These are phyloP conservation scores for Mitragyna speciosa DNA, from an alignment of 257 asterid species.

Conservation along the genomic window DNA sequence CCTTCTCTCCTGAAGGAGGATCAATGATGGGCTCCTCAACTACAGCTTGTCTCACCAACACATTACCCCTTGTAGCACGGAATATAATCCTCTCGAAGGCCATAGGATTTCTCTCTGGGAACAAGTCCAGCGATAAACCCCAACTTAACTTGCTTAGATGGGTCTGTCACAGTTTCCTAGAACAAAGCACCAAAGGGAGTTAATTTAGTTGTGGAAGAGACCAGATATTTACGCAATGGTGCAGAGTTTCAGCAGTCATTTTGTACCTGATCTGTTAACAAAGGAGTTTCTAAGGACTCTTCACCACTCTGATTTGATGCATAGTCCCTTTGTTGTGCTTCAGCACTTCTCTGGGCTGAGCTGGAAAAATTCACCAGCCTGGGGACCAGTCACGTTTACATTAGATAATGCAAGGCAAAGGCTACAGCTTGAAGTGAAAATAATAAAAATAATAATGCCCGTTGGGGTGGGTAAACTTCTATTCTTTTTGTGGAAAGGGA, in stretches of 20 bases:
- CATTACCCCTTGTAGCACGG: slow-evolving; percentile 99
- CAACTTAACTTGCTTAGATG: slow-evolving; percentile 93
- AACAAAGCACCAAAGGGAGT: slow-evolving; percentile 17
- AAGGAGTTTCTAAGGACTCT: slow-evolving; percentile 88
- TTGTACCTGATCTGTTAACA: slow-evolving; percentile 68
- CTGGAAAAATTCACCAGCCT: slow-evolving; percentile 93
- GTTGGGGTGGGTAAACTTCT: not conserved
- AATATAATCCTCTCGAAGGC: slow-evolving; percentile 96
- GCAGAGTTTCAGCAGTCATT: not conserved
- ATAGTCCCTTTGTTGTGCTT: slow-evolving; percentile 68
- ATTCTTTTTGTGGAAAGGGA: not conserved
- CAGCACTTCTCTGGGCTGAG: slow-evolving; percentile 79
- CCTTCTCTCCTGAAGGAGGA: slow-evolving; percentile 97
- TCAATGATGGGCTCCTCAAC: slow-evolving; percentile 81
- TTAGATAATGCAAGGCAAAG: slow-evolving; percentile 8
- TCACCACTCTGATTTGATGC: slow-evolving; percentile 70
- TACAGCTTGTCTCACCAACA: slow-evolving; percentile 72
- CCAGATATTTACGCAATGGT: not conserved
- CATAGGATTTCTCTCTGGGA: slow-evolving; percentile 83
- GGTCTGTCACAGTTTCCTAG: slow-evolving; percentile 61
- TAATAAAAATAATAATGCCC: not conserved
- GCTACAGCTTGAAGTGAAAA: not conserved
- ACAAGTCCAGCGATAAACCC: slow-evolving; percentile 91
- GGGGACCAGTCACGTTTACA: slow-evolving; percentile 1
- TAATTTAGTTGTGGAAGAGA: not conserved